These are phyloP conservation scores for Penicillium verrucosum DNA, from an alignment of 2,329 filamentous ascomycete species.

Conservation along the genomic window DNA sequence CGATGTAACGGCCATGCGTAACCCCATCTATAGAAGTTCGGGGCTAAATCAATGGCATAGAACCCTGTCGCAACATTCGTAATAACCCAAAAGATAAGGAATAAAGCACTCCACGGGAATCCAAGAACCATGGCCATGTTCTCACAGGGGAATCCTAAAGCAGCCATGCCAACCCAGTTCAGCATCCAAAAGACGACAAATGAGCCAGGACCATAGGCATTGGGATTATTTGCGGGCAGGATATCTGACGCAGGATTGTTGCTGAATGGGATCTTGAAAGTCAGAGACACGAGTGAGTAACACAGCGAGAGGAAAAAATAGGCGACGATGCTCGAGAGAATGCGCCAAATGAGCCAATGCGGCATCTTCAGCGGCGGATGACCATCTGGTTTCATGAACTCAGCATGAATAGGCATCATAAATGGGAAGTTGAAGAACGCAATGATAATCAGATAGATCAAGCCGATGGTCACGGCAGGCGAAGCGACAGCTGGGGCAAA, in stretches of 20 bases:
- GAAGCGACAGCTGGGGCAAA: conserved; percentile 55
- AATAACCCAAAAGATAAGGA: conserved; percentile 67
- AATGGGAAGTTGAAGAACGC: conserved; percentile 66
- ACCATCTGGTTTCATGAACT: conserved; percentile 50
- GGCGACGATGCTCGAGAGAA: conserved; percentile 53
- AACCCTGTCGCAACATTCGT: conserved; percentile 61
- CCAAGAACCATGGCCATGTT: conserved; percentile 63
- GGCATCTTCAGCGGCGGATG: conserved; percentile 58
- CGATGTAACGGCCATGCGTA: conserved; percentile 64
- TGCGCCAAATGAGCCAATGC: conserved; percentile 59
- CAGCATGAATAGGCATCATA: conserved; percentile 61
- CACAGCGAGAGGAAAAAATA: conserved; percentile 62
- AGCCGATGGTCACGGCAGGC: conserved; percentile 59
- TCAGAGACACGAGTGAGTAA: conserved; percentile 62
- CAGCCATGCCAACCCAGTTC: conserved; percentile 62
- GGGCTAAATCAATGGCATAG: conserved; percentile 58
- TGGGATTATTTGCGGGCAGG: conserved; percentile 46
- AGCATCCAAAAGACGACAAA: conserved; percentile 64
- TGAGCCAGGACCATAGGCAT: conserved; percentile 55
- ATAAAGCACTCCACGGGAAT: conserved; percentile 59
- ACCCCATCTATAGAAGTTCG: conserved; percentile 60
- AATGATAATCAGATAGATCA: conserved; percentile 66
- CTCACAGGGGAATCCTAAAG: conserved; percentile 61
- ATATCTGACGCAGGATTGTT: conserved; percentile 48
- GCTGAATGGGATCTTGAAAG: conserved; percentile 62